Evolutionary conservation across 2,329 filamentous ascomycete species (phyloP), one percentile per base, ranked within the genome.

Genomic region (Penicillium vulpinum): DNA sequence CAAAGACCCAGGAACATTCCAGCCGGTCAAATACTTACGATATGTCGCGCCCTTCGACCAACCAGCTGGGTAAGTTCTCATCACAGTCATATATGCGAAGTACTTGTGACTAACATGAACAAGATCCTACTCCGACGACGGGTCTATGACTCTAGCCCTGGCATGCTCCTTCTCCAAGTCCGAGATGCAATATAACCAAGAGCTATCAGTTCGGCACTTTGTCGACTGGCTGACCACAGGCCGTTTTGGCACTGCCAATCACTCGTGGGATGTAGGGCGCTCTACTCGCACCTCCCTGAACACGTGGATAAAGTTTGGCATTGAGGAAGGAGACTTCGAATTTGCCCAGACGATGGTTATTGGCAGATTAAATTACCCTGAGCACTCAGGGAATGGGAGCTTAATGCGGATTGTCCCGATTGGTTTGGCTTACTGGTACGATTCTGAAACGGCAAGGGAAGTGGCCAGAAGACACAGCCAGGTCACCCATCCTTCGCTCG

Each of bases 81-180:
- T 11, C 4, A 29, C 26, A 29, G 6, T 6, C 18, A 22, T n/a
- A 13, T 22, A 33, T 16, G 5, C 2, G 8, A 21, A 33, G 4
- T 22, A 16, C 7, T 1, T 45, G 28, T 15, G 4, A 26, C 51
- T 49, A 43, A 54, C 22, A 13, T 24, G 29, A 51, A 33, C 45
- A 70, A 70, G 69, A 10, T 70, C 68, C 33, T 79, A 75, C 64
- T 78, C 76, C 4, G 77, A 78, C 60, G 77, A 79, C 56, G 78
- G 75, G 1, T 72, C 74, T 13, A 76, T 78, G 74, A 75, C 77
- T 5, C 66, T 79, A 11, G 78, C 76, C 46, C 71, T 79, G 5
- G 73, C 74, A 2, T 64, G 73, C 41, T 74, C 76, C 21, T 65
- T 79, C 15, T 70, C 74, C 50, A 68, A 74, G 31, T 65, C 57